Base-by-base conservation (phyloP, 257 asterid genomes). In the Primulina huaijiensis region DNA sequence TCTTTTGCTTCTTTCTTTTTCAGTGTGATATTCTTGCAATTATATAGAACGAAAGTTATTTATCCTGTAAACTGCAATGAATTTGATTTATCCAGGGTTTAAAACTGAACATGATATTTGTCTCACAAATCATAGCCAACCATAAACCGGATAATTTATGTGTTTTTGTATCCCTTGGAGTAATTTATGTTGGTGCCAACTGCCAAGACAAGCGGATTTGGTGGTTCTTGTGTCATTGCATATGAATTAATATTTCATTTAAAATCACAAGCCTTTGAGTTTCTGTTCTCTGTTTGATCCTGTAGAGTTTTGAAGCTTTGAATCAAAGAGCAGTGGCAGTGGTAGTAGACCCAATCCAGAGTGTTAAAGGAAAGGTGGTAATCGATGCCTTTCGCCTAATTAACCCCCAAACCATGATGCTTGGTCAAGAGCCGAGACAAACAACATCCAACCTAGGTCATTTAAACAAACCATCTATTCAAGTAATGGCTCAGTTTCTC, bases 331-430 rank as follows among this genome's bases (percentile, higher is more conserved):
- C 99, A 7, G 97, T 91, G 29, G 99, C 97, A 19, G 99, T 94
- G 61, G 99, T 94, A 71, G 99, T 94, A 74, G 99, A 94, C 75
- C 99, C 99, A 3, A 94, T 91, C 69, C 97, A 94, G 85, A 94
- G 99, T 83, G 99, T 94, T 50, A 91, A 94, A 81, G 97, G 99
- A 20, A 91, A 94, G 82, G 97, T 94, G 74, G 99, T 94, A n/a
- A 94, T 94, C n/a, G 99, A 91, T 75, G 99, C 99, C 62, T 91
- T 94, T 46, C 95, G 97, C 37, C 82, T 91, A 73, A 94, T 94
- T 74, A 89, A 91, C 76, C 99, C 99, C 65, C 99, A 94, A 69
- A 91, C 98, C 55, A 94, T 94, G 99, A 94, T 94, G 98, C 97
- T 94, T 60, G 98, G 99, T 64, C 99, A 94, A 76, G 99, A 94